Percentiles rank a stretch among this genome's conserved stretches.
Evolutionary conservation across 306 rosid species (phyloP).

Genomic region (Lathyrus tuberosus): DNA sequence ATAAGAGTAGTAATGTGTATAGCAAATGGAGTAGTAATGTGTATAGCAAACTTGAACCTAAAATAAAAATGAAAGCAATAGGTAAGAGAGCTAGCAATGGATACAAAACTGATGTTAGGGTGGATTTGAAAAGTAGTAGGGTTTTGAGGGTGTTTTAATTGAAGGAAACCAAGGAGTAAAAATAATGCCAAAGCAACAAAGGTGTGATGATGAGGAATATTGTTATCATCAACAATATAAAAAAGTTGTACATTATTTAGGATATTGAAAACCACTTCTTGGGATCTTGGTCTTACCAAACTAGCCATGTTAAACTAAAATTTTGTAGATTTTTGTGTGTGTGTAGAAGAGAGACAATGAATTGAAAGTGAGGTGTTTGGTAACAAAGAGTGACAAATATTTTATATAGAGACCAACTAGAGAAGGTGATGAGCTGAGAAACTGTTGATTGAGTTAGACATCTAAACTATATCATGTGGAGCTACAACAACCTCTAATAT

Average conservation of each 20-base stretch:
- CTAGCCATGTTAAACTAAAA: background rate
- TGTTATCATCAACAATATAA: background rate
- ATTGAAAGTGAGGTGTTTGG: background rate
- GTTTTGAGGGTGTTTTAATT: background rate
- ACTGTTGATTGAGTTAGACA: background rate
- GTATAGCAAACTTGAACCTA: background rate
- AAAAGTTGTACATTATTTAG: background rate
- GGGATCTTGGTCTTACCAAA: background rate
- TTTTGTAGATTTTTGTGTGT: too few species aligned
- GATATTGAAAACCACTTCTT: background rate
- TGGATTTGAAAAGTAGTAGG: constrained; percentile 21
- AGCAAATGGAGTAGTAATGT: too few species aligned
- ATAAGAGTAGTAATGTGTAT: background rate
- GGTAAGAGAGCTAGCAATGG: background rate
- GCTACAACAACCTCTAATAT: background rate
- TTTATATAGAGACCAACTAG: background rate
- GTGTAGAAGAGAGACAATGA: background rate
- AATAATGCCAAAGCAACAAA: constrained; percentile 10
- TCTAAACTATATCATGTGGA: too few species aligned
- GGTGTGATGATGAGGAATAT: background rate
- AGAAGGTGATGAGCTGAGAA: background rate
- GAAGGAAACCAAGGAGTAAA: constrained; percentile 4
- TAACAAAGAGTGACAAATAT: background rate
- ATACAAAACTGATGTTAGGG: background rate
- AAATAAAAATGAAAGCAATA: constrained; percentile 7